Percentiles rank a stretch among this genome's conserved stretches.
Conservation (phyloP, 2,329 filamentous ascomycete species). For the Hortaea sp. region DNA sequence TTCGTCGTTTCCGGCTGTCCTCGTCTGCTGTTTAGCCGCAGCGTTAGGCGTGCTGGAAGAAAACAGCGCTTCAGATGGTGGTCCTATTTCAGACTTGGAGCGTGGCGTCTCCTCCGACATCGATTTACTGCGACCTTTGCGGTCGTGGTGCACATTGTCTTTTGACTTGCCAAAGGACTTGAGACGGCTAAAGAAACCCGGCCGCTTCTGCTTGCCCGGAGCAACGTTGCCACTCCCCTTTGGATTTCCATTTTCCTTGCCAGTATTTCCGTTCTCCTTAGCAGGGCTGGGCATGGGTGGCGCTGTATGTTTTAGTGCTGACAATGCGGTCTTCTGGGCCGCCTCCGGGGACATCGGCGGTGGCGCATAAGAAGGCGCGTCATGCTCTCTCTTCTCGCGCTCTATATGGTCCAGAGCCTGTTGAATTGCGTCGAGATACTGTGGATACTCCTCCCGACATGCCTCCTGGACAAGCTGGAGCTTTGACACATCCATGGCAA, state of each 20-base stretch:
- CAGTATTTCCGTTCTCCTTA: constrained; percentile 1
- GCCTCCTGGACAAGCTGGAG: constrained; percentile 35
- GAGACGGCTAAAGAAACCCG: constrained; percentile 18
- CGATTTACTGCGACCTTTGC: neutral
- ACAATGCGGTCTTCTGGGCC: neutral
- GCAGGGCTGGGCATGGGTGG: neutral
- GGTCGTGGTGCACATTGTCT: constrained; percentile 1
- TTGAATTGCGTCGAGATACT: constrained; percentile 33
- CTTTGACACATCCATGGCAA: constrained; percentile 31
- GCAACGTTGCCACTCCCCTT: too few relatives aligned
- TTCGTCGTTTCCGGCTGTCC: constrained; percentile 11
- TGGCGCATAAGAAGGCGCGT: constrained; percentile 5
- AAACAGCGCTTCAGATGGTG: neutral
- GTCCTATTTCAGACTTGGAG: constrained; percentile 20
- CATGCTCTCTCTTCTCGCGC: constrained; percentile 19
- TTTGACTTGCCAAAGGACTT: constrained; percentile 15
- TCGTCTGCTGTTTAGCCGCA: neutral
- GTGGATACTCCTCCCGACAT: constrained; percentile 33
- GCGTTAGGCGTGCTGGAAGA: neutral
- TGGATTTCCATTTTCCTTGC: too few relatives aligned
- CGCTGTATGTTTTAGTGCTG: neutral
- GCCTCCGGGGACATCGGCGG: neutral
- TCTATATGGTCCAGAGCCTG: constrained; percentile 35
- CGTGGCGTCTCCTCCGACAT: constrained; percentile 12
- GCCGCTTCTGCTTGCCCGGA: constrained; percentile 13